phyloP scores from a whole-genome alignment of 2,329 filamentous ascomycete species.

The Aureobasidium sp. region DNA sequence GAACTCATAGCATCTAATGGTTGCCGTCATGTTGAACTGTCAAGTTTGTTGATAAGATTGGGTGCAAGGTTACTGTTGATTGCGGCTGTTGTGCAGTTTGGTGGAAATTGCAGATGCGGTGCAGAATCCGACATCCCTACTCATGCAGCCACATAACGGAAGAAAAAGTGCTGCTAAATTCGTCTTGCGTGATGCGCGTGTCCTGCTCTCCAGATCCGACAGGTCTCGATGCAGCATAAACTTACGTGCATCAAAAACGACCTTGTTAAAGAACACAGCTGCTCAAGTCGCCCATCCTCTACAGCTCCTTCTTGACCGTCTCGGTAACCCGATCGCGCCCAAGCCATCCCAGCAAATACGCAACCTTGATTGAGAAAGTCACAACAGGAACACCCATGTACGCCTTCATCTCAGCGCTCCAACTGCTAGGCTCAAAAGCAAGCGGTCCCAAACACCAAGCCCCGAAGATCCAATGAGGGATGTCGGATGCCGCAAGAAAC shows the following conservation, averaged over 20 bases:
- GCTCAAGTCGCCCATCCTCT: neutral
- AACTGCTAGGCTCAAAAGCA: neutral
- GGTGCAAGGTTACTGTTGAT: neutral
- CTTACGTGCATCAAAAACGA: neutral
- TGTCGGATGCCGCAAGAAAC: conserved; percentile 3
- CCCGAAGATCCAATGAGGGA: neutral
- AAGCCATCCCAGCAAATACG: neutral
- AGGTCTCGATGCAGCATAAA: neutral
- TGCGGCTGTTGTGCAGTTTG: neutral
- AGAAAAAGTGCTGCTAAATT: neutral
- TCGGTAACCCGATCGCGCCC: neutral
- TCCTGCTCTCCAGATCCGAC: neutral
- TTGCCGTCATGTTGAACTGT: neutral
- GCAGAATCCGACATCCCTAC: neutral
- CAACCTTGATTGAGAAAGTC: conserved; percentile 3
- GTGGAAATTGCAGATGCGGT: neutral
- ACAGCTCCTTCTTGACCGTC: neutral
- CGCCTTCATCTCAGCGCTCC: conserved; percentile 6
- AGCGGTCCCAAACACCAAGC: conserved; percentile 6
- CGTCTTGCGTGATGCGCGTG: neutral
- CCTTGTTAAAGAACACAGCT: neutral
- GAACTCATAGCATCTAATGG: neutral
- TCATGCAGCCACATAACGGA: neutral
- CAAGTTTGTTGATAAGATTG: neutral
- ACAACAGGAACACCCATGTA: conserved; percentile 6